These are phyloP conservation scores for Echites panduratus DNA, from an alignment of 257 asterid species.

Conservation along the genomic window DNA sequence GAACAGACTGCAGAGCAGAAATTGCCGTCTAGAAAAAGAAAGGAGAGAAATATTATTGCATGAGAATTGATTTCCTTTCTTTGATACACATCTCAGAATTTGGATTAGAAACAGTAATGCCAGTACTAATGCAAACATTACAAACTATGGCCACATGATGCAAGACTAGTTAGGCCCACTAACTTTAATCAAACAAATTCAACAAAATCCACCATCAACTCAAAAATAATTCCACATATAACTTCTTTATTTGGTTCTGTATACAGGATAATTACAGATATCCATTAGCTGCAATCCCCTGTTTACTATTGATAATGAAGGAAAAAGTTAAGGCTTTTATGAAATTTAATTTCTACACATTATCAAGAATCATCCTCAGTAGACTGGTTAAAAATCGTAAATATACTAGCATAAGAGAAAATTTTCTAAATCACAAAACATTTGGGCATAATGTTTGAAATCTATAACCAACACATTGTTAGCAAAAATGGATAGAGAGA, in stretches of 20 bases:
- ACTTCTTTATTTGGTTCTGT: not conserved
- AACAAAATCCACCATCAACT: not conserved
- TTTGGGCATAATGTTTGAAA: not conserved
- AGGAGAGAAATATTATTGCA: slow-evolving; percentile 10
- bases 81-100: not conserved
- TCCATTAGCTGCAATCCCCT: not conserved
- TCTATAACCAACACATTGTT: not conserved
- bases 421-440: not conserved
- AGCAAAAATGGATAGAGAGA: not conserved
- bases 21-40: slow-evolving; percentile 62
- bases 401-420: not conserved
- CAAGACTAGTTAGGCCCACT: not conserved
- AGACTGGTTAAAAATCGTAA: not conserved
- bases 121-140: not conserved
- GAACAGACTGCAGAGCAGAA: slow-evolving; percentile 92
- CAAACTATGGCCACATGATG: not conserved
- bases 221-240: not conserved
- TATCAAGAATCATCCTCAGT: not conserved
- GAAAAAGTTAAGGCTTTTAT: not conserved
- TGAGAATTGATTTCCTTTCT: slow-evolving; percentile 2
- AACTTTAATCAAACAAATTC: not conserved
- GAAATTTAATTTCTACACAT: not conserved
- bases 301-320: not conserved
- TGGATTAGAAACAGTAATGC: not conserved
- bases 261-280: not conserved